phyloP scores from a whole-genome alignment of 768 basidiomycete species.

The Pleurotus platypus region DNA sequence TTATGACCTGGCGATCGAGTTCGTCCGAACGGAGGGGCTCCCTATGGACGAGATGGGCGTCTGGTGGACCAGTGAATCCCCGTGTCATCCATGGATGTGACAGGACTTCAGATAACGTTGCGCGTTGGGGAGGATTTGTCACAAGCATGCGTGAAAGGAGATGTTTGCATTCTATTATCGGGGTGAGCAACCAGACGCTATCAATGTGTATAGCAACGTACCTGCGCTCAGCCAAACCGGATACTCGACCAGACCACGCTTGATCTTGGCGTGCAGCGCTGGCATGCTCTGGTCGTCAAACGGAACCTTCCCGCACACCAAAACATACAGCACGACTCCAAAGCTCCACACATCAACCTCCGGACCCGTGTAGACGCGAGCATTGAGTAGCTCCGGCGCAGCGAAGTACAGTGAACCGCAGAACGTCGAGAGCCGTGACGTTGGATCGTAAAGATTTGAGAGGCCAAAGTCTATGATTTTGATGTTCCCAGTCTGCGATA shows the following conservation, averaged over 20 bases:
- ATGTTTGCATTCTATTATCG: constrained; percentile 81
- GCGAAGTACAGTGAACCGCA: constrained; percentile 99
- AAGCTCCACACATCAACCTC: constrained; percentile 99
- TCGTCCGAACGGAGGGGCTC: constrained; percentile 89
- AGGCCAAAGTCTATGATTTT: constrained; percentile 99
- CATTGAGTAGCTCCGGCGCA: constrained; percentile 95
- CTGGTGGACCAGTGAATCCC: constrained; percentile 76
- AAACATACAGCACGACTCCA: constrained; percentile 94
- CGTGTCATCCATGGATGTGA: constrained; percentile 91
- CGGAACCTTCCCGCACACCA: constrained; percentile 98
- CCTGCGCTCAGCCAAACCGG: constrained; percentile 95
- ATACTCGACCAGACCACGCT: constrained; percentile 94
- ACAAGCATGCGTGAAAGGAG: constrained; percentile 94
- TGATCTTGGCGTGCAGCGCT: constrained; percentile 97
- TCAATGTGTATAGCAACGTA: constrained; percentile 32
- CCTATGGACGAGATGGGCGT: constrained; percentile 82
- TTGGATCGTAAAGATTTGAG: constrained; percentile 91
- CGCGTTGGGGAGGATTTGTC: constrained; percentile 83
- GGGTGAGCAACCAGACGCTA: constrained; percentile 10
- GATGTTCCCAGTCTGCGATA: constrained; percentile 97
- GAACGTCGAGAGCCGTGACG: constrained; percentile 83
- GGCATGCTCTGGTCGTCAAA: constrained; percentile 99
- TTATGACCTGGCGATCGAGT: constrained; percentile 81
- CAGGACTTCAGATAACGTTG: constrained; percentile 81
- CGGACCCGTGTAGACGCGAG: constrained; percentile 94